Base-by-base conservation (phyloP, 495 filamentous ascomycete genomes). In the Niebla homalea region DNA sequence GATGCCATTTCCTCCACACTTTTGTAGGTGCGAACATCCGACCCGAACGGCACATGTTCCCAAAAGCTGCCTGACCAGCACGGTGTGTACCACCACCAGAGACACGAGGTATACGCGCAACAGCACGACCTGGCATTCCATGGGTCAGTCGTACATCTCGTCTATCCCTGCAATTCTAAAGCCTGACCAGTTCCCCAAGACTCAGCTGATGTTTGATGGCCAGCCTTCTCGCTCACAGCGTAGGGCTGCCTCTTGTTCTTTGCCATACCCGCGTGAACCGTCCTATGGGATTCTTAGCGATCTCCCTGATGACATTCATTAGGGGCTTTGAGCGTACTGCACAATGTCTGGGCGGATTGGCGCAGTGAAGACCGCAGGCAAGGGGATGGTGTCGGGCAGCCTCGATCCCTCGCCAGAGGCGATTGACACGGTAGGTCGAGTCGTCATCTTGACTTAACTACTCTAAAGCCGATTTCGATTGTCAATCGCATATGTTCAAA, bases 181-280 rank as follows among this genome's bases (percentile, higher is more conserved):
- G 29, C 85, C 89, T 77, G 70, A 95, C 92, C 92, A 78, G 92
- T 98, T 80, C 92, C 92, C 92, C 92, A 98, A 57, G 93, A 97
- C 78, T 97, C 93, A 69, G 92, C 92, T 67, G 88, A 95, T 61
- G 92, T 98, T 73, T 98, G 92, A 73, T 98, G 93, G 74, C 92
- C 92, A 67, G 92, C 92, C 82, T 98, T 98, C 84, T 95, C 89
- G 82, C 87, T 94, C 78, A 98, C 92, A 63, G 92, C 83, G 73
- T 98, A 98, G 52, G 92, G 90, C 79, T 98, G 92, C 69, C 92
- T 83, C 83, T 93, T 94, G 81, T 98, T 98, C 85, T 96, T 98
- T 66, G 89, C 89, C 82, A 98, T 94, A 64, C 93, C 93, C 64
- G 87, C 89, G 79, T 98, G 92, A 63, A 97, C 92, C 53, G 75